Evolutionary conservation across 768 basidiomycete genomes (phyloP), one percentile per base, ranked within the genome.

Genomic region (Naganishia vishniacii): DNA sequence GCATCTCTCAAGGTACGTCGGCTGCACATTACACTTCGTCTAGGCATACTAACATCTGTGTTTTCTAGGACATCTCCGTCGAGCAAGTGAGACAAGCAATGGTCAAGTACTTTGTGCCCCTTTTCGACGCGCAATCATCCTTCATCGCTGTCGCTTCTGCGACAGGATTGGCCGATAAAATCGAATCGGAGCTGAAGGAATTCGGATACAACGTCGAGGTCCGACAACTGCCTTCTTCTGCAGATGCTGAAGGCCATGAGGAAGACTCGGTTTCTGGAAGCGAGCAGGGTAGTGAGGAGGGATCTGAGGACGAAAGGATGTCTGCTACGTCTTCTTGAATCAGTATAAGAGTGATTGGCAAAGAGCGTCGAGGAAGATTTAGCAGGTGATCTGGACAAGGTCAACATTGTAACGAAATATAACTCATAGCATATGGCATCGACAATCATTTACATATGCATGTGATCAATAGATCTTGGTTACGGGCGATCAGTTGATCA

Each of bases 61-160:
- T n/a, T 4, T 29, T 8, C 25, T 61, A 91, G 81, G 78, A 79
- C n/a, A 83, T 98, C 63, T 87, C 86, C 18, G 86, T 86, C 71
- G 83, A 84, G 5, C 86, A 95, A 65, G 86, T 97, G 58, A 74
- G 91, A 16, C 78, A 74, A 6, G 83, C 83, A 4, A 81, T 98
- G 64, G 77, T 81, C 68, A 86, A 82, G 64, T 85, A 91, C 77
- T 84, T 95, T 79, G 75, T 92, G 31, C 90, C 93, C 0, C 79
- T 98, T 48, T 98, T 99, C 78, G 81, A 86, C 67, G 75, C 91
- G 0, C 80, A 82, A 3, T 82, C 85, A 0, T 91, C 90, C 11
- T 82, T 89, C 31, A 88, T 86, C 0, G 85, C 89, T 15, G 85
- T 89, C 18, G 87, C 91, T 25, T 89, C 89, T 20, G 84, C 90